Evolutionary conservation across 768 basidiomycete species (phyloP).

Genomic region (Rhodotorula graminis): DNA sequence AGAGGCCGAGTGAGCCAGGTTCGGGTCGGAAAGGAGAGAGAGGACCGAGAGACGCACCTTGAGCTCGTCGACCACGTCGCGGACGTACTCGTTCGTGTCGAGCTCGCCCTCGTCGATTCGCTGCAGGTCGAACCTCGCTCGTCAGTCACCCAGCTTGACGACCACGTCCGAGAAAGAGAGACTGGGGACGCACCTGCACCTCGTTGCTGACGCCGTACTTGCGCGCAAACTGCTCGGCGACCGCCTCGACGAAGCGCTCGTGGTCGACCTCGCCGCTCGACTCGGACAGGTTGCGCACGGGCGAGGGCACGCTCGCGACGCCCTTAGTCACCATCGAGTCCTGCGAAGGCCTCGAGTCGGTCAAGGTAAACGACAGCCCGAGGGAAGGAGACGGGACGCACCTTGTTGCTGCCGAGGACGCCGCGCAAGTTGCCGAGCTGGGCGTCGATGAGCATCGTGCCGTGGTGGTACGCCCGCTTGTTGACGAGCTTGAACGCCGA

Average conservation of each 20-base stretch:
- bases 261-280: slow-evolving; percentile 58
- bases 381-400: slow-evolving; percentile 44
- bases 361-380: too few relatives aligned
- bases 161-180: too few relatives aligned
- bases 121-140: neutral
- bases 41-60: slow-evolving; percentile 51
- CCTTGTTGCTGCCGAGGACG: slow-evolving; percentile 64
- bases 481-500: slow-evolving; percentile 95
- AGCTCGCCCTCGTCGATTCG: slow-evolving; percentile 55
- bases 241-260: slow-evolving; percentile 63
- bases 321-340: slow-evolving; percentile 75
- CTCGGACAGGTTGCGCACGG: slow-evolving; percentile 74
- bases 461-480: slow-evolving; percentile 90
- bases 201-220: slow-evolving; percentile 51
- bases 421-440: slow-evolving; percentile 66
- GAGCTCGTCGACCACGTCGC: slow-evolving; percentile 66
- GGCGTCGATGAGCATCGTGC: slow-evolving; percentile 94
- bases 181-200: slow-evolving; percentile 20
- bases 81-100: slow-evolving; percentile 58
- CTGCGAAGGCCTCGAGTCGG: slow-evolving; percentile 49
- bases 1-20: neutral
- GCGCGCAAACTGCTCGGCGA: slow-evolving; percentile 62
- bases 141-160: too few relatives aligned
- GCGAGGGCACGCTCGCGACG: slow-evolving; percentile 84
- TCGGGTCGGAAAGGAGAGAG: neutral